Evolutionary conservation across 305 asterid species (phyloP).

Genomic region (Fraxinus xanthoxyloides): DNA sequence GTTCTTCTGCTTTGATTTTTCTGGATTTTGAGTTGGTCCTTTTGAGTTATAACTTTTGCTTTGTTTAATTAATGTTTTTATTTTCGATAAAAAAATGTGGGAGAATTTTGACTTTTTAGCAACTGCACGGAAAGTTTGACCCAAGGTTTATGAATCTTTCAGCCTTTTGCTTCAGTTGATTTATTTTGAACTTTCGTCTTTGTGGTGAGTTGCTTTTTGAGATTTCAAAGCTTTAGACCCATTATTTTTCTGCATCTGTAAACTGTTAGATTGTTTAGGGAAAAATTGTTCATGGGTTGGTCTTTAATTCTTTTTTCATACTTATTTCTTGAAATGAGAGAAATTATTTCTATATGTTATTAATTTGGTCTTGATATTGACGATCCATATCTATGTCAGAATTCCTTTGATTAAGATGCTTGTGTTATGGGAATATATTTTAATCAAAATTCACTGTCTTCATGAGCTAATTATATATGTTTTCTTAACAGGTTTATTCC

Average conservation of each 20-base stretch:
- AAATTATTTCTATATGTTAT: background rate
- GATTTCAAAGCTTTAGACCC: constrained; percentile 23
- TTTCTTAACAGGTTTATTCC: constrained; percentile 37
- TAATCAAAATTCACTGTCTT: background rate
- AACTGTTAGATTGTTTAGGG: constrained; percentile 8
- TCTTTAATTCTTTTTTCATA: constrained; percentile 4
- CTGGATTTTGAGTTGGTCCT: background rate
- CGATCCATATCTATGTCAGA: background rate
- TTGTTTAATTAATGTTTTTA: background rate
- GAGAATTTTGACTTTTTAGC: constrained; percentile 15
- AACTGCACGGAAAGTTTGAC: constrained; percentile 17
- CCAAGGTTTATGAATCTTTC: constrained; percentile 15
- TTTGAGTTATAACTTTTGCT: background rate
- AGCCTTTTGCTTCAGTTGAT: constrained; percentile 9
- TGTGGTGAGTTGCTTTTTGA: background rate
- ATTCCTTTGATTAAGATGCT: background rate
- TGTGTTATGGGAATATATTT: background rate
- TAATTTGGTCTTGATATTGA: constrained; percentile 1
- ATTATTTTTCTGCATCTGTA: constrained; percentile 3
- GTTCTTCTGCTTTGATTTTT: constrained; percentile 11
- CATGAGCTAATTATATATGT: background rate
- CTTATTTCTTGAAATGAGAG: background rate
- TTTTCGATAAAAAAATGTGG: background rate
- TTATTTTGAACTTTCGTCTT: constrained; percentile 14
- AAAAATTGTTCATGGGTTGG: constrained; percentile 20